Conservation (phyloP, 768 basidiomycete species). For the Kwoniella dejecticola region DNA sequence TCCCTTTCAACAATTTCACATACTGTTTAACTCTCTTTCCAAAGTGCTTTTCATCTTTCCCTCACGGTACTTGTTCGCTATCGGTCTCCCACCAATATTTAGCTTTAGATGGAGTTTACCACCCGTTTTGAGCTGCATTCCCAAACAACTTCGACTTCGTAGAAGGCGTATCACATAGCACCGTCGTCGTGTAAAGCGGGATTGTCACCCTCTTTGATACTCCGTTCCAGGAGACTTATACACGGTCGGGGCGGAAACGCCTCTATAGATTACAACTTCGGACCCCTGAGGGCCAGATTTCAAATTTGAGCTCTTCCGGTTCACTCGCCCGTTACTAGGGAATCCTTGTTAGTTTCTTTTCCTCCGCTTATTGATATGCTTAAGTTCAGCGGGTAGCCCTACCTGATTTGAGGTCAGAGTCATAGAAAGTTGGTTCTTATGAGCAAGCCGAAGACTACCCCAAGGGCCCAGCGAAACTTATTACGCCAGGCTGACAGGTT, state of each 20-base stretch:
- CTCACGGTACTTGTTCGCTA: slow-evolving; percentile 82
- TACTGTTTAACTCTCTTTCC: slow-evolving; percentile 79
- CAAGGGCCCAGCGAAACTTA: slow-evolving; percentile 57
- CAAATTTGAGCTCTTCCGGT: slow-evolving; percentile 81
- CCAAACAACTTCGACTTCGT: slow-evolving; percentile 79
- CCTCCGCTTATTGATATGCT: slow-evolving; percentile 88
- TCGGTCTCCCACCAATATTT: slow-evolving; percentile 80
- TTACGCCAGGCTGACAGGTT: slow-evolving; percentile 57
- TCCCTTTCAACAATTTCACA: slow-evolving; percentile 79
- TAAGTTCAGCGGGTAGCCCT: slow-evolving; percentile 84
- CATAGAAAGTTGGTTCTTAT: slow-evolving; percentile 45
- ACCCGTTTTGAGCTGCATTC: slow-evolving; percentile 81
- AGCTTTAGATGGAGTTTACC: slow-evolving; percentile 84
- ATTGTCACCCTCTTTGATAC: slow-evolving; percentile 62
- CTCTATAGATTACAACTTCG: slow-evolving; percentile 80
- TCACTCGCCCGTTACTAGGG: slow-evolving; percentile 85
- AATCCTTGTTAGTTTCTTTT: slow-evolving; percentile 91
- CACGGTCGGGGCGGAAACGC: slow-evolving; percentile 70
- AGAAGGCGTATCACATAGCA: slow-evolving; percentile 71
- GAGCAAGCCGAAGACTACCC: slow-evolving; percentile 19
- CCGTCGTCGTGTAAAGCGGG: slow-evolving; percentile 65
- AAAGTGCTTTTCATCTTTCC: slow-evolving; percentile 82
- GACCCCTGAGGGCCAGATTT: slow-evolving; percentile 68
- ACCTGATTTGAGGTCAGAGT: slow-evolving; percentile 74
- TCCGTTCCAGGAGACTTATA: slow-evolving; percentile 79